phyloP scores from a whole-genome alignment of 768 basidiomycete genomes.

The Agaricus sinodeliciosus region DNA sequence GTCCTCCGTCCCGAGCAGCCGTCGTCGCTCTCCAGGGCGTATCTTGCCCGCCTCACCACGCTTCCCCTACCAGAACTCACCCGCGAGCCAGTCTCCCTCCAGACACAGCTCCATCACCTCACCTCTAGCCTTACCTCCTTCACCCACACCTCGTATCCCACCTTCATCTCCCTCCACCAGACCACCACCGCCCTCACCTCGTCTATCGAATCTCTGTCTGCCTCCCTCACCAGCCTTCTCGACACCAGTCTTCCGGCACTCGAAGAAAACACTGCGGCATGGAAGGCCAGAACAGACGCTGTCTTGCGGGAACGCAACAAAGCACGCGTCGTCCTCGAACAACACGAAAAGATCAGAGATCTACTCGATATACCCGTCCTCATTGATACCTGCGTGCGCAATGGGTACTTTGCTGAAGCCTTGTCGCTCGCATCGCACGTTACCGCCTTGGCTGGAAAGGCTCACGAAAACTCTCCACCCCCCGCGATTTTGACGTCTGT shows the following conservation, averaged over 20 bases:
- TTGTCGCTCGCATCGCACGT: slow-evolving; percentile 79
- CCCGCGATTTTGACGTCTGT: slow-evolving; percentile 52
- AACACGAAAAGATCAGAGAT: slow-evolving; percentile 90
- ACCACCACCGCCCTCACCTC: slow-evolving; percentile 68
- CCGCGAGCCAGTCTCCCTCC: slow-evolving; percentile 66
- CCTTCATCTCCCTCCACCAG: slow-evolving; percentile 82
- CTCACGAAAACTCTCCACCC: slow-evolving; percentile 20
- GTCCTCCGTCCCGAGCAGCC: slow-evolving; percentile 21
- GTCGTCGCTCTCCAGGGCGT: slow-evolving; percentile 31
- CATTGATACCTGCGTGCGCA: slow-evolving; percentile 89
- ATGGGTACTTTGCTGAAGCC: slow-evolving; percentile 89
- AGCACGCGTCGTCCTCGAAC: slow-evolving; percentile 83
- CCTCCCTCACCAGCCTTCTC: slow-evolving; percentile 66
- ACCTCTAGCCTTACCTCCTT: slow-evolving; percentile 86
- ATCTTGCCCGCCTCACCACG: slow-evolving; percentile 60
- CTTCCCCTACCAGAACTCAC: slow-evolving; percentile 64
- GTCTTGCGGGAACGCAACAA: slow-evolving; percentile 72
- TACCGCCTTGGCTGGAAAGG: slow-evolving; percentile 30
- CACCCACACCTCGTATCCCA: slow-evolving; percentile 86
- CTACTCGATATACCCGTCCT: slow-evolving; percentile 86
- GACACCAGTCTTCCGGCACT: slow-evolving; percentile 65
- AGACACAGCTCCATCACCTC: slow-evolving; percentile 80
- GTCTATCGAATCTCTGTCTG: slow-evolving; percentile 69
- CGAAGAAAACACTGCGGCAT: slow-evolving; percentile 64
- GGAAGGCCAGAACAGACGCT: slow-evolving; percentile 65